Percentiles rank a stretch among this genome's conserved stretches.
phyloP scores from a whole-genome alignment of 148 eudicot genomes.

The Polygonum maritimum region DNA sequence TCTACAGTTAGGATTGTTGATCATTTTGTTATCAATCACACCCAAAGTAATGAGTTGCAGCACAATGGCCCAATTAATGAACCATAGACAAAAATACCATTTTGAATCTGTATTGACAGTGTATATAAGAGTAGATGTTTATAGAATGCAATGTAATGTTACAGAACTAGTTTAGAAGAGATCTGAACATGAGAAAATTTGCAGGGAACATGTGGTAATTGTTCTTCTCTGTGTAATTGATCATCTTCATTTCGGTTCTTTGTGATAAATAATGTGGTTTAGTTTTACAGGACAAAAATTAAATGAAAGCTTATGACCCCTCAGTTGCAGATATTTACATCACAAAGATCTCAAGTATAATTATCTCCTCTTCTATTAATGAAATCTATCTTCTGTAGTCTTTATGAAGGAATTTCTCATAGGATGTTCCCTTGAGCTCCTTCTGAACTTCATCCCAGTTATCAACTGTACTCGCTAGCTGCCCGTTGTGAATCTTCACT shows the following conservation, averaged over 20 bases:
- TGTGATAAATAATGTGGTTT: background rate
- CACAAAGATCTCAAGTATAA: background rate
- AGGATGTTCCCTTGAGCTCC: constrained; percentile 44
- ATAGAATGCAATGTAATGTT: background rate
- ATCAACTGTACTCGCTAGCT: constrained; percentile 34
- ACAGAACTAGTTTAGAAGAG: background rate
- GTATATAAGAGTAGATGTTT: background rate
- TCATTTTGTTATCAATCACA: constrained; percentile 40
- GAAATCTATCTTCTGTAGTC: constrained; percentile 23
- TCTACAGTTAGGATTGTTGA: constrained; percentile 63
- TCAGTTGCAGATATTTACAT: constrained; percentile 3
- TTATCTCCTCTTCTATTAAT: background rate
- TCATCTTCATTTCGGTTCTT: background rate
- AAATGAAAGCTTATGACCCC: background rate
- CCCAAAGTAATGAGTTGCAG: constrained; percentile 13
- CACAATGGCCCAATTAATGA: background rate
- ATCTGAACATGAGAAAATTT: background rate
- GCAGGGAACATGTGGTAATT: background rate
- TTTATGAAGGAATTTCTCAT: constrained; percentile 33
- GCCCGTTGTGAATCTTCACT: constrained; percentile 59
- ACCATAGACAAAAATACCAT: background rate
- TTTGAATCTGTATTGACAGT: background rate
- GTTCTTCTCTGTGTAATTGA: background rate
- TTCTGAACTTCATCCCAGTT: constrained; percentile 50
- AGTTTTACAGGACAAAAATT: background rate